phyloP scores from a whole-genome alignment of 2,329 filamentous ascomycete species.

The Cryphonectria radicalis region DNA sequence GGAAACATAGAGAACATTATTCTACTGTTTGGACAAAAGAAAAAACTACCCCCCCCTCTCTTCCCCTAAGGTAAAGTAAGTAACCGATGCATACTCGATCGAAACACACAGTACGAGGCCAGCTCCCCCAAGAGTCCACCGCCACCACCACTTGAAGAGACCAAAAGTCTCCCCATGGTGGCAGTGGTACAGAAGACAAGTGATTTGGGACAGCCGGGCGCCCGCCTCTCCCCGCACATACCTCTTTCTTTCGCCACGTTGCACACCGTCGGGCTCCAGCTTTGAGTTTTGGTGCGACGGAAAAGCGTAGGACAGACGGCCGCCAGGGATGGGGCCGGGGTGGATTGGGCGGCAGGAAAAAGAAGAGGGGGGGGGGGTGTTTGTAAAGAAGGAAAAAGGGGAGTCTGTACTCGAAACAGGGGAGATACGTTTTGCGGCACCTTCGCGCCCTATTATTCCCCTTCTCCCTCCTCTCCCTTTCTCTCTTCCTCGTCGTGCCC shows the following conservation, averaged over 20 bases:
- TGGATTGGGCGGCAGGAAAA: not conserved
- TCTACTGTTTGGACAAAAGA: no score
- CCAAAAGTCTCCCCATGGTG: not conserved
- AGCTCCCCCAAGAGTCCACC: not conserved
- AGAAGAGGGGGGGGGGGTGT: no score
- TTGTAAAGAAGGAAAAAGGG: not conserved
- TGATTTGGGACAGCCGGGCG: not conserved
- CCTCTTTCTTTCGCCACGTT: constrained; percentile 15
- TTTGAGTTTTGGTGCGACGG: constrained; percentile 24
- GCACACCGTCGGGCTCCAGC: constrained; percentile 27
- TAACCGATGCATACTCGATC: constrained; percentile 22
- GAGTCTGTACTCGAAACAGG: constrained; percentile 28
- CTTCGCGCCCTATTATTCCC: not conserved
- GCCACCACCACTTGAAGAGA: not conserved
- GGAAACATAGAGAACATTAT: not conserved
- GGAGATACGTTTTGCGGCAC: constrained; percentile 12
- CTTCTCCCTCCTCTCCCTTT: not conserved
- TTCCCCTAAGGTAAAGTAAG: not conserved
- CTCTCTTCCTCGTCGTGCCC: no score
- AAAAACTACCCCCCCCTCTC: no score
- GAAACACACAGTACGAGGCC: constrained; percentile 12
- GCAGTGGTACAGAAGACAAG: not conserved
- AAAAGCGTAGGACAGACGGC: constrained; percentile 11
- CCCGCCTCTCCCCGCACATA: no score
- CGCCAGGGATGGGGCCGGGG: constrained; percentile 8